These are phyloP conservation scores for Fraxinus pennsylvanica DNA, from an alignment of 257 asterid species.

Conservation along the genomic window DNA sequence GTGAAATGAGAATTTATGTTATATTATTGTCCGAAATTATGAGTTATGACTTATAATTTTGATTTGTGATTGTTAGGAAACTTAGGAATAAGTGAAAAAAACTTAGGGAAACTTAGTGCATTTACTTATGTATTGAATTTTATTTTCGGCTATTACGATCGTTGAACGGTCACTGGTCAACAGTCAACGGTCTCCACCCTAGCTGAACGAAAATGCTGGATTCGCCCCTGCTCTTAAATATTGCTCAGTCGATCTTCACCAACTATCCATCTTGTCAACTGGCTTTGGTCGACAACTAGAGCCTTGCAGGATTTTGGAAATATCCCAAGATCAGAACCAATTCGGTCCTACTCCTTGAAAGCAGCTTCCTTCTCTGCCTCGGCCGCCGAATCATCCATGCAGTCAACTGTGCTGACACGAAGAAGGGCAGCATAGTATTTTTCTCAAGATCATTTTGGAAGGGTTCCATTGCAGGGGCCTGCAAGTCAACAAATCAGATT, in stretches of 20 bases:
- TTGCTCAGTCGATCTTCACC: slow-evolving; percentile 73
- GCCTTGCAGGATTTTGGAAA: slow-evolving; percentile 78
- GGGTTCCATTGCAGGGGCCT: slow-evolving; percentile 88
- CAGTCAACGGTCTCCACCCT: no score
- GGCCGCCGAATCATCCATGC: slow-evolving; percentile 55
- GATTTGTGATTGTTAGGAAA: no score
- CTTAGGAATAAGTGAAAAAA: no score
- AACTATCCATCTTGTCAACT: slow-evolving; percentile 81
- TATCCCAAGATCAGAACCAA: slow-evolving; percentile 77
- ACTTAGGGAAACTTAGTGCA: no score
- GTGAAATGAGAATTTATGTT: no score
- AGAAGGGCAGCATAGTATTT: slow-evolving; percentile 66
- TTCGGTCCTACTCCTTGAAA: slow-evolving; percentile 46
- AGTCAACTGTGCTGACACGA: slow-evolving; percentile 47
- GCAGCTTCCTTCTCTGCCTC: slow-evolving; percentile 85
- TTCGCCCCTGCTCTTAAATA: background rate
- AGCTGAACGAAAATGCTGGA: no score
- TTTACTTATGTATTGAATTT: no score
- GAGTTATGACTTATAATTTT: no score
- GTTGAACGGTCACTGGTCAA: no score
- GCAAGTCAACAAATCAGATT: slow-evolving; percentile 16
- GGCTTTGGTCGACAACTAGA: slow-evolving; percentile 78
- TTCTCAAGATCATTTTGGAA: slow-evolving; percentile 70
- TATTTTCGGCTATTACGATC: no score
- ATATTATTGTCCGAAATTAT: no score